Base-by-base conservation (phyloP, 148 eudicot genomes). In the Amaranthus palmeri region DNA sequence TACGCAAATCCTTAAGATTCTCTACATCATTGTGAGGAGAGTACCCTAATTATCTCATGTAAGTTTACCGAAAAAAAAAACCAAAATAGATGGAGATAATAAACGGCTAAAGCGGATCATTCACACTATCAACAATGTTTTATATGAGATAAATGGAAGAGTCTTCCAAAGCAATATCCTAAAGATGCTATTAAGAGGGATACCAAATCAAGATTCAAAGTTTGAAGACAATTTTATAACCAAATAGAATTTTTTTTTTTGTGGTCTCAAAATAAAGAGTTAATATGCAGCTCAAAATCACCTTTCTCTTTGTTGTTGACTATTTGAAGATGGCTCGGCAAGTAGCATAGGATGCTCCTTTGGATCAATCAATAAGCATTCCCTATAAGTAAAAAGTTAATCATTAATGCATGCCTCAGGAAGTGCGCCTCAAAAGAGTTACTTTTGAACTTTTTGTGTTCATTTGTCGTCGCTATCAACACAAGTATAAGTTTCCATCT, bases 331-430 rank as follows among this genome's bases (percentile, higher is more conserved):
- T 72, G 99, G 88, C 77, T 95, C 99, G 15, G 99, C 96, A 65
- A 95, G 86, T 66, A 95, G 81, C 97, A 95, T 89, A 7, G 97
- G 99, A 78, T 95, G 99, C 82, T 95, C 99, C 80, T 85, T 88
- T 3, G 99, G 96, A 80, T 95, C 96, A 85, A 95, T 81, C 85
- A 91, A 76, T 44, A 95, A 83, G 72, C 99, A 92, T 63, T 89
- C 96, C 93, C 99, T 95, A 74, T 65, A 71, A 79, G 47, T 41
- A 72, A 41, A 14, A 68, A 73, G 67, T 44, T 56, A 6, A 51
- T 70, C 45, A 66, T 14, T 15, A n/a, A 47, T 46, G 65, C 47
- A 47, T 46, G 65, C 47, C 72, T 42, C 50, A 49, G 40, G 15
- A 63, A 15, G 6, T 46, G 1, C 15, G 52, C 7, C 13, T 14